Base-by-base conservation (phyloP, 1,139 yeast genomes). In the Protomyces arabidopsidicola region DNA sequence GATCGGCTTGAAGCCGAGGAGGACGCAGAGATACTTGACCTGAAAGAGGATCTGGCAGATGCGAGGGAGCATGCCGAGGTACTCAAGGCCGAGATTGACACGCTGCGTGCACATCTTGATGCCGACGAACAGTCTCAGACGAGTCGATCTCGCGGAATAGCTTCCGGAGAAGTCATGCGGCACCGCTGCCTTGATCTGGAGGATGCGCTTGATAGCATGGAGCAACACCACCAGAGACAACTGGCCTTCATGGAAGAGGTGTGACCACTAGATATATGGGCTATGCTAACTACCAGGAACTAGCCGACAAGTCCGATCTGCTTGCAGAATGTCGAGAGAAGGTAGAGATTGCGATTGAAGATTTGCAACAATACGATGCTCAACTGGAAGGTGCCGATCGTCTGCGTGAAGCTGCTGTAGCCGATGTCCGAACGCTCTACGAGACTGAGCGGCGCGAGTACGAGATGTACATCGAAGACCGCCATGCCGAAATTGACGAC, bases 401-500 rank as follows among this genome's bases (percentile, higher is more conserved):
- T 24, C 50, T 50, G 9, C 61, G 55, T 14, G 27, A 36, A 22
- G 55, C 38, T 20, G 38, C 61, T 12, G 35, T 57, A 10, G 61
- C 51, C 12, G 61, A 57, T 16, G n/a, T 57, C 16, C 55, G 55
- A 1, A 27, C 31, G 1, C 39, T 50, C 24, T 51, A 57, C 50
- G 61, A 57, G 20, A n/a, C 55, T 6, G 61, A 48, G 16, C 48
- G 61, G 5, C 27, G n/a, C 14, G 61, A 57, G 31, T 57, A 57
- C 16, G 61, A 57, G 18, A 36, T 50, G 39, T 58, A 58, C 42
- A 58, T 58, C 18, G 56, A 58, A 36, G 62, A 58, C 27, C 45
- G 62, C 8, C 62, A 58, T 38, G 53, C 42, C 8, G 62, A 58
- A 22, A 58, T 58, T 35, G 62, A 58, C 34, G 53, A 39, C 31